These are phyloP conservation scores for Stemphylium beticola DNA, from an alignment of 2,329 filamentous ascomycete genomes.

Conservation along the genomic window DNA sequence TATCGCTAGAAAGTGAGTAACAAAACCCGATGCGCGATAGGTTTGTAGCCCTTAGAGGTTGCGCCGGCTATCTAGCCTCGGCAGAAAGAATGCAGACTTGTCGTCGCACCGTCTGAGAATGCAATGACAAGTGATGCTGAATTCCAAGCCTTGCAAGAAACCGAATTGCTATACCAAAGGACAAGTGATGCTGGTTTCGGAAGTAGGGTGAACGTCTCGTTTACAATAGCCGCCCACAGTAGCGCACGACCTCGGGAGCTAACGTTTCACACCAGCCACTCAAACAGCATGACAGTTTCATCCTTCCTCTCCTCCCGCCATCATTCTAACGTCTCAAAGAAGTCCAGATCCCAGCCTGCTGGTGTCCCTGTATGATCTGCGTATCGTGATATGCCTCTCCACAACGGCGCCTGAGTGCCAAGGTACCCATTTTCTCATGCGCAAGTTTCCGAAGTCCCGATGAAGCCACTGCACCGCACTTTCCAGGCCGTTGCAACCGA, in stretches of 20 bases:
- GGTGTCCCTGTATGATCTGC: conserved; percentile 21
- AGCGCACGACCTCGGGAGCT: conserved; percentile 1
- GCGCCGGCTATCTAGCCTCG: too few relatives aligned
- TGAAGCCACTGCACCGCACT: not conserved
- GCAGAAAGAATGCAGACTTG: too few relatives aligned
- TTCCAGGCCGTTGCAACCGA: conserved; percentile 5
- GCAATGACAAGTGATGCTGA: too few relatives aligned
- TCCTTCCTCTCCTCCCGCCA: not conserved
- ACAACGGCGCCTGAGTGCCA: conserved; percentile 1
- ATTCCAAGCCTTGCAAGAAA: too few relatives aligned
- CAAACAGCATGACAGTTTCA: conserved; percentile 16
- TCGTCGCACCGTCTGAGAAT: too few relatives aligned
- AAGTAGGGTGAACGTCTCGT: not conserved
- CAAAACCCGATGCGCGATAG: too few relatives aligned
- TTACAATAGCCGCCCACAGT: not conserved
- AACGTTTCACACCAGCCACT: conserved; percentile 13
- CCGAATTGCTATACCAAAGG: too few relatives aligned
- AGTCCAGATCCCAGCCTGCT: not conserved
- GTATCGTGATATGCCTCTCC: conserved; percentile 14
- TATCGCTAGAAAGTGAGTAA: too few relatives aligned
- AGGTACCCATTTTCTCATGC: conserved; percentile 10
- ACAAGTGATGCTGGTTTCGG: not conserved
- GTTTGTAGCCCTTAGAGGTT: too few relatives aligned
- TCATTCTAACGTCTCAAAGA: conserved; percentile 3
- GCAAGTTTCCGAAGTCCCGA: conserved; percentile 2